Evolutionary conservation across 169 alveolate species (phyloP).

Genomic region (Eimeria maxima): DNA sequence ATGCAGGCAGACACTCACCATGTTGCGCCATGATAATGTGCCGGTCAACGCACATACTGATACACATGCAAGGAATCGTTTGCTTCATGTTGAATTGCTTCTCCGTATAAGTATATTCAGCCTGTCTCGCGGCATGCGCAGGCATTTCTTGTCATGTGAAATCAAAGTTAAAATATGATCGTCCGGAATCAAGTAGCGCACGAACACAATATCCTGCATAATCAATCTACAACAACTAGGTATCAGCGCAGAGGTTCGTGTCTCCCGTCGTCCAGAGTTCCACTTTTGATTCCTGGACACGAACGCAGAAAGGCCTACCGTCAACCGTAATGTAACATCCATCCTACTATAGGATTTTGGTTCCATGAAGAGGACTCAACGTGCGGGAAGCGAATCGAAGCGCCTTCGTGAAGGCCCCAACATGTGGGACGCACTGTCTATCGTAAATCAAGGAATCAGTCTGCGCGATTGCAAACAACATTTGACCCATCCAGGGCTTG

Average conservation of each 20-base stretch:
- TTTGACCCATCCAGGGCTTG: neutral
- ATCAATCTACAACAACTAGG: too few species aligned
- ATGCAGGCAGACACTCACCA: neutral
- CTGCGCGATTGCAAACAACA: neutral
- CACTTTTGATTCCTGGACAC: too few species aligned
- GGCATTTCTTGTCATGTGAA: too few species aligned
- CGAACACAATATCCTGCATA: too few species aligned
- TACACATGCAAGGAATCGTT: neutral
- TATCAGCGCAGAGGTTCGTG: too few species aligned
- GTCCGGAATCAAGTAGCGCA: too few species aligned
- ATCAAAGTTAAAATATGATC: too few species aligned
- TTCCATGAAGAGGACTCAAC: neutral
- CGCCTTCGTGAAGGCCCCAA: neutral
- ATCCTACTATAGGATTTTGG: neutral
- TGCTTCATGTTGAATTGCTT: neutral
- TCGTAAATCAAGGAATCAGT: neutral
- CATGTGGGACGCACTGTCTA: neutral
- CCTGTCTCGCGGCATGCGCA: neutral
- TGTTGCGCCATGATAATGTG: neutral
- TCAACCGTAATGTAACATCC: too few species aligned
- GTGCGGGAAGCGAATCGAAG: neutral
- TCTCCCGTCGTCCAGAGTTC: too few species aligned
- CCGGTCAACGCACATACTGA: neutral
- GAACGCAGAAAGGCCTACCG: neutral
- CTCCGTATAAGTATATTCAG: neutral